These are phyloP conservation scores for Yamadazyma dendronema DNA, from an alignment of 1,139 yeast genomes.

Conservation along the genomic window DNA sequence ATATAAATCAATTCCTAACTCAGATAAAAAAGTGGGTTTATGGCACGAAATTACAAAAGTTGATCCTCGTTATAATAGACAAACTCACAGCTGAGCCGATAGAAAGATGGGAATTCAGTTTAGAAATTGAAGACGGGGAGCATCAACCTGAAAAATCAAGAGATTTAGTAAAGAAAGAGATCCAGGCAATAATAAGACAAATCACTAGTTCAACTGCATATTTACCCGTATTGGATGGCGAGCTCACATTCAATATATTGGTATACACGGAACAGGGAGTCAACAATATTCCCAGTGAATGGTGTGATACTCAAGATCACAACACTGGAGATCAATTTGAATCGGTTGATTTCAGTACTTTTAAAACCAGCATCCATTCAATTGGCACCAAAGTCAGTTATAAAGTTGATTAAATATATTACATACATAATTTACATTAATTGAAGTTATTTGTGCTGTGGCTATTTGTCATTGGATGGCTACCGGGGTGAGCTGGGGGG, in stretches of 20 bases:
- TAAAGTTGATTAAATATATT: constrained; percentile 25
- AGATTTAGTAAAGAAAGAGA: constrained; percentile 65
- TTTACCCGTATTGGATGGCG: constrained; percentile 70
- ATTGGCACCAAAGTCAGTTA: constrained; percentile 81
- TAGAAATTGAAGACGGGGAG: constrained; percentile 36
- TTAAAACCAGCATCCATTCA: constrained; percentile 66
- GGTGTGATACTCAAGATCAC: constrained; percentile 76
- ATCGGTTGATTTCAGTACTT: constrained; percentile 66
- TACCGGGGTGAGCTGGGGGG: no score
- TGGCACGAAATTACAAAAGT: constrained; percentile 64
- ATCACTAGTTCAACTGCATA: constrained; percentile 87
- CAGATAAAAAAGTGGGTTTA: constrained; percentile 83
- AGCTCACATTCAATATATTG: constrained; percentile 80
- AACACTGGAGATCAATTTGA: constrained; percentile 56
- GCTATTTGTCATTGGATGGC: neutral
- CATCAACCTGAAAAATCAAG: constrained; percentile 29
- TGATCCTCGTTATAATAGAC: constrained; percentile 71
- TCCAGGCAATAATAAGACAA: constrained; percentile 83
- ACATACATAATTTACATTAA: constrained; percentile 2
- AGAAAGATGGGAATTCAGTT: constrained; percentile 86
- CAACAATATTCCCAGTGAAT: constrained; percentile 65
- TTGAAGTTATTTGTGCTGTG: neutral
- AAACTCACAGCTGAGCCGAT: constrained; percentile 65
- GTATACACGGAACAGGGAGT: constrained; percentile 77
- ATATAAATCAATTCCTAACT: constrained; percentile 65